Evolutionary conservation across 2,329 filamentous ascomycete species (phyloP).

Genomic region (Penicillium sp.): DNA sequence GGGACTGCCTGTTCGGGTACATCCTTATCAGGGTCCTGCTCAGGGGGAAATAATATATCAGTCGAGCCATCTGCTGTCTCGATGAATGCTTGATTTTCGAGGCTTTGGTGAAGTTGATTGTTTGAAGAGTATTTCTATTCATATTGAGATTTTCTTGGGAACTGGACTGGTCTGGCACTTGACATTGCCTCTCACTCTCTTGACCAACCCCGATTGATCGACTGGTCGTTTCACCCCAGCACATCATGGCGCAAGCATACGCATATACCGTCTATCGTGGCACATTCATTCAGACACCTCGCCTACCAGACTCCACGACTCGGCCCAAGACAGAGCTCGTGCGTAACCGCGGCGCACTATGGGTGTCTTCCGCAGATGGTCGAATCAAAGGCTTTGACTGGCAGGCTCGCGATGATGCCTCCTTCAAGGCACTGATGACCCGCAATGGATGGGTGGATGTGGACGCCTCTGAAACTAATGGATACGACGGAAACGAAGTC

Average conservation of each 20-base stretch:
- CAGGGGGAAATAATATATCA: conserved; percentile 7
- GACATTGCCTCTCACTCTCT: conserved; percentile 3
- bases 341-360: conserved; percentile 57
- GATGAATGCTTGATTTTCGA: conserved; percentile 5
- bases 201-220: background rate
- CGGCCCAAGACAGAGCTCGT: conserved; percentile 56
- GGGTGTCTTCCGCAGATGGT: conserved; percentile 43
- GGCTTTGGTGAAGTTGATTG: background rate
- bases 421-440: conserved; percentile 36
- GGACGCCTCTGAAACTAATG: conserved; percentile 25
- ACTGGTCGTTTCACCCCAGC: background rate
- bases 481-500: conserved; percentile 12
- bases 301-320: conserved; percentile 27
- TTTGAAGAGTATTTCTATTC: background rate
- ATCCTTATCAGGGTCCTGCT: background rate
- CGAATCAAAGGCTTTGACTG: conserved; percentile 45
- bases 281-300: conserved; percentile 64
- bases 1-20: conserved; percentile 5
- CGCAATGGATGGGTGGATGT: conserved; percentile 41
- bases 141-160: background rate
- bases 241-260: conserved; percentile 21
- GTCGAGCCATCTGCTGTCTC: background rate
- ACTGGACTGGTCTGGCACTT: background rate
- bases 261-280: conserved; percentile 61
- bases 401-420: conserved; percentile 35